Percentiles rank a stretch among this genome's conserved stretches.
These are phyloP conservation scores for Phytopythium oedochilum DNA, from an alignment of 352 stramenopile genomes.

Conservation along the genomic window DNA sequence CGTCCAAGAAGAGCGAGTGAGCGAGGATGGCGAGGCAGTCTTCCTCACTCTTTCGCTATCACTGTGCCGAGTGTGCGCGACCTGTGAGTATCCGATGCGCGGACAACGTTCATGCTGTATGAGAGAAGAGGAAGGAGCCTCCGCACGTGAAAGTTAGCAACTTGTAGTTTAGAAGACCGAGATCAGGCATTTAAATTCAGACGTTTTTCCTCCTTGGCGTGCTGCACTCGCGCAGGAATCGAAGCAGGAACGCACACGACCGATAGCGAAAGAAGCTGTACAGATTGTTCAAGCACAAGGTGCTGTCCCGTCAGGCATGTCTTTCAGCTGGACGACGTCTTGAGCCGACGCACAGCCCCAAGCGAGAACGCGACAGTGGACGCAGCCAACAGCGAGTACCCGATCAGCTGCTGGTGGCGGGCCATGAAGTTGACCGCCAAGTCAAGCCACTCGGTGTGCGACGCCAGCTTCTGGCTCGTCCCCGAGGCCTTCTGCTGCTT, in stretches of 20 bases:
- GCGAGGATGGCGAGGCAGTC: background rate
- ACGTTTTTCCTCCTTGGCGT: too few relatives aligned
- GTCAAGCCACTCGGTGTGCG: conserved; percentile 13
- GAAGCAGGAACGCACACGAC: background rate
- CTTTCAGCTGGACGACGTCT: background rate
- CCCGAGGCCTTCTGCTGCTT: conserved; percentile 7
- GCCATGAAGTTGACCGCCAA: conserved; percentile 39
- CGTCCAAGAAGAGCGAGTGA: background rate
- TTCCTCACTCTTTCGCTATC: too few relatives aligned
- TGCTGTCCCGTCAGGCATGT: too few relatives aligned
- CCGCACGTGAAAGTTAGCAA: conserved; percentile 6
- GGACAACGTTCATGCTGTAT: background rate
- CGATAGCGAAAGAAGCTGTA: background rate
- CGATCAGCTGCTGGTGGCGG: conserved; percentile 39
- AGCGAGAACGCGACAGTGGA: conserved; percentile 32
- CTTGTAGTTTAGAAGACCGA: conserved; percentile 7
- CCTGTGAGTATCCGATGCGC: conserved; percentile 1
- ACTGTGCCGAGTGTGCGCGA: background rate
- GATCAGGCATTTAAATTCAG: too few relatives aligned
- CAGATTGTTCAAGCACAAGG: too few relatives aligned
- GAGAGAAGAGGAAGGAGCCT: background rate
- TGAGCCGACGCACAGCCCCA: conserved; percentile 6
- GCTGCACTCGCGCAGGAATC: too few relatives aligned
- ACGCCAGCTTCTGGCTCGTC: background rate
- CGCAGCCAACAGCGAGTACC: conserved; percentile 31